These are phyloP conservation scores for Serpula lacrymans DNA, from an alignment of 768 basidiomycete genomes.

Conservation along the genomic window DNA sequence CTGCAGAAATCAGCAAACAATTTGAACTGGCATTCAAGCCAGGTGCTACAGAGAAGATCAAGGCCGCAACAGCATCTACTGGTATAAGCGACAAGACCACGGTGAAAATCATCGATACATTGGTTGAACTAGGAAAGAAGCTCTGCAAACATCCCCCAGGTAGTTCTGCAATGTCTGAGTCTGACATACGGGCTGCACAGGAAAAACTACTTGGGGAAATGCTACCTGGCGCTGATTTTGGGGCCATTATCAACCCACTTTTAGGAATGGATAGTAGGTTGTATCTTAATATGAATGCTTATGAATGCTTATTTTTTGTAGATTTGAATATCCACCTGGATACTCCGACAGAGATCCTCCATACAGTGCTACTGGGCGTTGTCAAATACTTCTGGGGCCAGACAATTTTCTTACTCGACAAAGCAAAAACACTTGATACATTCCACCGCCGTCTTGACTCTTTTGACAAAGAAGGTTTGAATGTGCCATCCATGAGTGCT, in stretches of 20 bases:
- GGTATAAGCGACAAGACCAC: conserved; percentile 1
- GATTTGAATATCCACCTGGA: conserved; percentile 23
- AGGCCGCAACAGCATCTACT: not conserved
- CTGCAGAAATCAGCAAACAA: conserved; percentile 3
- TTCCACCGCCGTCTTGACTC: conserved; percentile 21
- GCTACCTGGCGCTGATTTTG: not conserved
- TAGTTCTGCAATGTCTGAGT: not conserved
- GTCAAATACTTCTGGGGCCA: conserved; percentile 25
- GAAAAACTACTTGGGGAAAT: conserved; percentile 3
- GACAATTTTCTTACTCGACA: conserved; percentile 12
- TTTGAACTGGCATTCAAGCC: not conserved
- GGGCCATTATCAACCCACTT: conserved; percentile 5
- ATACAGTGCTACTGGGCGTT: conserved; percentile 26
- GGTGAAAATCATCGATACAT: not conserved
- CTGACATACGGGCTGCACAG: not conserved
- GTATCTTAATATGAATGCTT: not conserved
- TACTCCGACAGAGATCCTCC: conserved; percentile 25
- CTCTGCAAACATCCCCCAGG: not conserved
- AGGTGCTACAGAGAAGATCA: conserved; percentile 4
- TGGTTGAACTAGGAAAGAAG: conserved; percentile 5
- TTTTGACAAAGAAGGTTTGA: conserved; percentile 13
- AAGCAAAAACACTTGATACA: conserved; percentile 9
- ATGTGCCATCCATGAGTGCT: conserved; percentile 18
- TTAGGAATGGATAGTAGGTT: conserved; percentile 3
- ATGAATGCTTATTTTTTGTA: conserved; percentile 11